A percentile compares a stretch with the other conserved stretches of the same genome.
Evolutionary conservation across 139 green algal genomes (phyloP).

Genomic region (Spirogloea muscicola): DNA sequence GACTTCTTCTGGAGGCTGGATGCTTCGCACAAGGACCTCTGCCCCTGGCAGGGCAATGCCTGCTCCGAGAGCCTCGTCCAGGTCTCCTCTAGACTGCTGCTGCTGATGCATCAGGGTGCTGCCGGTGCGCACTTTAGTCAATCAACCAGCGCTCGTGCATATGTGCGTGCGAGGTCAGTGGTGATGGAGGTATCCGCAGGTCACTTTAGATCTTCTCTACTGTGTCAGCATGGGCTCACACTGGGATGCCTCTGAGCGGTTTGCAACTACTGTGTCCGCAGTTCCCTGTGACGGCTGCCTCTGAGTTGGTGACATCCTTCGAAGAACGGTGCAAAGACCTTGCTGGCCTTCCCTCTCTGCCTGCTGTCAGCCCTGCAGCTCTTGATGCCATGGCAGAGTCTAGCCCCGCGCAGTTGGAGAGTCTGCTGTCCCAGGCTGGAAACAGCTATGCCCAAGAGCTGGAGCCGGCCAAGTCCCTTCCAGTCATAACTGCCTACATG

Average conservation of each 20-base stretch:
- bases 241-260: background rate
- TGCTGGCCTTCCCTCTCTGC: conserved; percentile 16
- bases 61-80: conserved; percentile 52
- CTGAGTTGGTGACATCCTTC: too few relatives aligned
- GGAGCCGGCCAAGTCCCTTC: background rate
- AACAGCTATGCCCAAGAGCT: background rate
- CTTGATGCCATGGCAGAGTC: background rate
- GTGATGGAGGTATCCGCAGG: background rate
- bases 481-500: background rate
- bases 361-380: conserved; percentile 1
- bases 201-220: background rate
- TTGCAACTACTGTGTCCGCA: too few relatives aligned
- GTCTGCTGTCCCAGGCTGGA: background rate
- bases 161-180: background rate
- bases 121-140: conserved; percentile 5
- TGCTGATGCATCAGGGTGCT: conserved; percentile 34
- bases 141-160: background rate
- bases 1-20: conserved; percentile 41
- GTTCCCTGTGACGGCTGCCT: conserved; percentile 63
- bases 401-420: too few relatives aligned
- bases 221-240: background rate
- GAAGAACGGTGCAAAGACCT: conserved; percentile 36
- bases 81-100: conserved; percentile 55
- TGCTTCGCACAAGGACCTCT: conserved; percentile 50
- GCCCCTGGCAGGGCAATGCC: conserved; percentile 55